A percentile compares a stretch with the other conserved stretches of the same genome.
Conservation (phyloP, 202 grass and related monocot species). For the Zizania palustris region DNA sequence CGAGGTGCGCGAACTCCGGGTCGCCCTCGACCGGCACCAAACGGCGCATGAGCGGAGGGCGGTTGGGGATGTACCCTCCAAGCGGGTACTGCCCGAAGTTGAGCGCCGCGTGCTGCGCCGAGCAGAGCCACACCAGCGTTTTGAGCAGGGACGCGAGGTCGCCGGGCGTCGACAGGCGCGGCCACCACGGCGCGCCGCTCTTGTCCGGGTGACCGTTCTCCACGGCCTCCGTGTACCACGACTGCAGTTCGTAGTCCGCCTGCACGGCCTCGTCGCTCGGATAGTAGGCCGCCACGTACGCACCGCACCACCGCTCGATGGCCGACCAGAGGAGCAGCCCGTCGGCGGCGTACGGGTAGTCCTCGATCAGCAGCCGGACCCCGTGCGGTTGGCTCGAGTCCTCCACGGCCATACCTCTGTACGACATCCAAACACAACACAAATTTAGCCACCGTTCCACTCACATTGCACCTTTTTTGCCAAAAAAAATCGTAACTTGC, state of each 20-base stretch:
- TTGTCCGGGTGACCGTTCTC: constrained; percentile 75
- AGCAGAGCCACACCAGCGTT: constrained; percentile 84
- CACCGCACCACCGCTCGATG: constrained; percentile 58
- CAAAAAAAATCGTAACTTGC: background rate
- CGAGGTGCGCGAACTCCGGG: constrained; percentile 67
- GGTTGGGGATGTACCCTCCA: constrained; percentile 89
- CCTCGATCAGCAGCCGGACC: constrained; percentile 76
- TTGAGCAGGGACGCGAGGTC: constrained; percentile 71
- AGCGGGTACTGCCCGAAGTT: constrained; percentile 98
- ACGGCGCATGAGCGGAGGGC: constrained; percentile 86
- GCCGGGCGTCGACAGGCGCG: constrained; percentile 47
- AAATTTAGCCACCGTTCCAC: background rate
- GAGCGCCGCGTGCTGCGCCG: constrained; percentile 86
- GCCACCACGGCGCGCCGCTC: constrained; percentile 85
- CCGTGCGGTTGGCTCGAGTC: constrained; percentile 70
- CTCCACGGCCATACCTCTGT: constrained; percentile 91
- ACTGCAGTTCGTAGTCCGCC: constrained; percentile 80
- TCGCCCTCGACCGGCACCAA: constrained; percentile 68
- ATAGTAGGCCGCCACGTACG: constrained; percentile 77
- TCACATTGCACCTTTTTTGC: background rate
- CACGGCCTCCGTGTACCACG: constrained; percentile 78
- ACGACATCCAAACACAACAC: constrained; percentile 3
- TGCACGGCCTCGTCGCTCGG: constrained; percentile 47
- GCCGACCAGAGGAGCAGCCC: constrained; percentile 86
- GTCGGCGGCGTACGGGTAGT: constrained; percentile 92